Base-by-base conservation (phyloP, 495 filamentous ascomycete genomes). In the Penicillium malachiteum region DNA sequence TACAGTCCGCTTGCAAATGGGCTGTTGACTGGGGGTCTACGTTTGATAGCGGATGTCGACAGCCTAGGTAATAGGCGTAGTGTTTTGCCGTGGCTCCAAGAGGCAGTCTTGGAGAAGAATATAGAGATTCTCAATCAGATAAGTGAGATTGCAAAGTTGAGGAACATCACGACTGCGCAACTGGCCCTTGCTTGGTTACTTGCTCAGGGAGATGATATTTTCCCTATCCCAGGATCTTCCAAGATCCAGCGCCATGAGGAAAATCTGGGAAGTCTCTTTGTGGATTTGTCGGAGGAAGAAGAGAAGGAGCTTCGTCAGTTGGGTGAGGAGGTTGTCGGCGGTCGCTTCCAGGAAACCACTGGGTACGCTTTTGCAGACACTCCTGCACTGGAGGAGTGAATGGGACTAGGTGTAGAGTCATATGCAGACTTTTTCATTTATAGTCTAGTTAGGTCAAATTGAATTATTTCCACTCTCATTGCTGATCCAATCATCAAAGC, bases 1-100 rank as follows among this genome's bases (percentile, higher is more conserved):
- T 88, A 87, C 63, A 76, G 69, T 5, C 87, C 86, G 0, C 71
- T 89, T 3, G 85, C 81, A 3, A 76, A 73, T 16, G 87, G 86
- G 5, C 64, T 87, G 12, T 60, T 88, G 26, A 78, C 74, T 1
- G 82, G 80, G 3, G 54, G 61, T 2, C 71, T 80, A 59, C 67
- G 62, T 26, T 72, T 68, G 4, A 69, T 56, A 0, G 74, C 70
- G n/a, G 82, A 84, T 54, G 72, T 85, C 55, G 62, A 49, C 38
- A 68, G 70, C 9, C 64, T 71, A 9, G 63, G 59, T 0, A 78
- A 80, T 60, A 63, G 66, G 10, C 71, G 80, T 0, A 43, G 44
- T 5, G 3, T 42, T 11, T 26, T 66, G 40, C 84, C 84, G 12
- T 74, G 81, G 31, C 82, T 83, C 50, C 63, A 51, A 1, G 63